phyloP scores from a whole-genome alignment of 1,284 basidiomycete genomes.

The Ganoderma resinaceum region DNA sequence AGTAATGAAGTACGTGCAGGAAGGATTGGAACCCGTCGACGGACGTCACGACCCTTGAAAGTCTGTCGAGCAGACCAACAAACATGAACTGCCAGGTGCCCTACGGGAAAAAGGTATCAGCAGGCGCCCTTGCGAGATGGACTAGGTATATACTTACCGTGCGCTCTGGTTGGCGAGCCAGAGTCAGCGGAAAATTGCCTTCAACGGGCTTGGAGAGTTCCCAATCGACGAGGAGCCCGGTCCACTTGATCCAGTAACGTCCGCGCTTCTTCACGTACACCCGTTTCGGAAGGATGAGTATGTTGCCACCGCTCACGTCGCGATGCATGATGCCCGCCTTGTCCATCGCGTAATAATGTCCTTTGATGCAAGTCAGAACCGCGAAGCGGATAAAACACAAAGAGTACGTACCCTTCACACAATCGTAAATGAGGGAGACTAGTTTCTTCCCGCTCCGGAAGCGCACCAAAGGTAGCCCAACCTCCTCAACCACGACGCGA shows the following conservation, averaged over 20 bases:
- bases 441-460: too few relatives aligned
- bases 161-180: too few relatives aligned
- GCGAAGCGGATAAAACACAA: too few relatives aligned
- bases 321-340: constrained; percentile 11
- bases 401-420: too few relatives aligned
- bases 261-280: neutral
- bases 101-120: neutral
- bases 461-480: constrained; percentile 11
- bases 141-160: too few relatives aligned
- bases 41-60: neutral
- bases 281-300: constrained; percentile 16
- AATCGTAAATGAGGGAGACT: too few relatives aligned
- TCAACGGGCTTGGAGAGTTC: neutral
- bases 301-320: constrained; percentile 20
- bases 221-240: constrained; percentile 21
- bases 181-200: too few relatives aligned
- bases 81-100: constrained; percentile 15
- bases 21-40: constrained; percentile 16
- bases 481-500: constrained; percentile 18
- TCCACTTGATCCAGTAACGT: constrained; percentile 6
- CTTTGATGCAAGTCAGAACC: constrained; percentile 1
- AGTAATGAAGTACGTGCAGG: constrained; percentile 15
- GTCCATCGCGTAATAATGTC: constrained; percentile 3
- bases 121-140: too few relatives aligned
- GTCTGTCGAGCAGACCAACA: neutral